These are phyloP conservation scores for Nyctanthes arbortristis DNA, from an alignment of 257 asterid genomes.

Conservation along the genomic window DNA sequence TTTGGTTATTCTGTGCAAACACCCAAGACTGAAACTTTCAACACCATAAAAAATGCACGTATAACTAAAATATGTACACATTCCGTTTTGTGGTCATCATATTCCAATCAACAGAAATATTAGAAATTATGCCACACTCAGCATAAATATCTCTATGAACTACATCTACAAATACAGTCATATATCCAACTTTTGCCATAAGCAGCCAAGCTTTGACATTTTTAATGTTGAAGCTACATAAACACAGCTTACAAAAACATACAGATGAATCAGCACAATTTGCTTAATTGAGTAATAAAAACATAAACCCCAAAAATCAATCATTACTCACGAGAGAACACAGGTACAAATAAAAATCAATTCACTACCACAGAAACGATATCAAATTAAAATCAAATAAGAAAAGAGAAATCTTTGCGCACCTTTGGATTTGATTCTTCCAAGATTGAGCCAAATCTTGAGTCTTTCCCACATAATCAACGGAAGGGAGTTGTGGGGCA, in stretches of 20 bases:
- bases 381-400: neutral
- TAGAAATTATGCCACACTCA: neutral
- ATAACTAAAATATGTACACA: neutral
- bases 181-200: neutral
- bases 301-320: neutral
- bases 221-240: neutral
- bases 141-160: conserved; percentile 7
- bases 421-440: conserved; percentile 70
- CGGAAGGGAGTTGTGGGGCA: conserved; percentile 72
- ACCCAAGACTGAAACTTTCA: neutral
- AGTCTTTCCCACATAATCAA: conserved; percentile 63
- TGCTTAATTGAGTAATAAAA: neutral
- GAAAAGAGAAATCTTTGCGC: conserved; percentile 4
- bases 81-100: neutral
- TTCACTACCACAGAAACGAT: conserved; percentile 1
- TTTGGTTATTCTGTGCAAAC: neutral
- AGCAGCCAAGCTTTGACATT: neutral
- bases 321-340: neutral
- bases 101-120: neutral
- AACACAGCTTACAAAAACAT: neutral
- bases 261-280: neutral
- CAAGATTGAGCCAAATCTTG: conserved; percentile 64
- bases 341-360: neutral
- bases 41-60: neutral
- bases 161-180: neutral